Evolutionary conservation across 129 eudicot species (phyloP).

Genomic region (Sambucus nigra): DNA sequence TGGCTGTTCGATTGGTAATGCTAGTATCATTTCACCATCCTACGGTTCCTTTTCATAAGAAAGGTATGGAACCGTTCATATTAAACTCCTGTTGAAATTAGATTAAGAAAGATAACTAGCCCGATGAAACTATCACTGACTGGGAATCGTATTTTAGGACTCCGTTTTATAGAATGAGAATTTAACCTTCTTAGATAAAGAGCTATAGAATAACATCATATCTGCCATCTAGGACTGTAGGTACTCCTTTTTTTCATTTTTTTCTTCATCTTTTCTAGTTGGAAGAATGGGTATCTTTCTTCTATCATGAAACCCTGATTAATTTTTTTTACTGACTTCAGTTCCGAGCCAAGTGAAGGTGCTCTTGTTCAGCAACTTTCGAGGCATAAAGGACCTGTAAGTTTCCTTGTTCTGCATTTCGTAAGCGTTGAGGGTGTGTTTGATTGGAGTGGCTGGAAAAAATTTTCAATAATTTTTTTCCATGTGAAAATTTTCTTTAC

Average conservation of each 20-base stretch:
- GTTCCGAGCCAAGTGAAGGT: constrained; percentile 50
- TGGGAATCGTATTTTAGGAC: not conserved
- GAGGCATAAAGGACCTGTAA: constrained; percentile 80
- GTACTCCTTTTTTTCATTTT: no score
- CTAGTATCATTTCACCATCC: not conserved
- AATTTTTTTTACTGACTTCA: constrained; percentile 17
- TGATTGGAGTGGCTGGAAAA: no score
- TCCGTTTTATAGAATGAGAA: not conserved
- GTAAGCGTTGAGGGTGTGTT: no score
- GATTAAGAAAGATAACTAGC: no score
- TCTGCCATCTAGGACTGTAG: not conserved
- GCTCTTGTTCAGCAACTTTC: constrained; percentile 60
- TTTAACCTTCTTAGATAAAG: not conserved
- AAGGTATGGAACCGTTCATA: no score
- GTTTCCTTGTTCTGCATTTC: constrained; percentile 17
- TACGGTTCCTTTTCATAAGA: not conserved
- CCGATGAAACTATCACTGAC: no score
- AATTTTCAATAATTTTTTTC: no score
- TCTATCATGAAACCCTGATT: constrained; percentile 6
- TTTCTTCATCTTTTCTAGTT: no score
- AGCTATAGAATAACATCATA: no score
- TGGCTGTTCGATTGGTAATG: not conserved
- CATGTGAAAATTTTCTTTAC: no score
- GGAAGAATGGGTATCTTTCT: not conserved
- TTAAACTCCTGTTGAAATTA: not conserved